These are phyloP conservation scores for Cronartium ribicola DNA, from an alignment of 1,284 basidiomycete genomes.

Conservation along the genomic window DNA sequence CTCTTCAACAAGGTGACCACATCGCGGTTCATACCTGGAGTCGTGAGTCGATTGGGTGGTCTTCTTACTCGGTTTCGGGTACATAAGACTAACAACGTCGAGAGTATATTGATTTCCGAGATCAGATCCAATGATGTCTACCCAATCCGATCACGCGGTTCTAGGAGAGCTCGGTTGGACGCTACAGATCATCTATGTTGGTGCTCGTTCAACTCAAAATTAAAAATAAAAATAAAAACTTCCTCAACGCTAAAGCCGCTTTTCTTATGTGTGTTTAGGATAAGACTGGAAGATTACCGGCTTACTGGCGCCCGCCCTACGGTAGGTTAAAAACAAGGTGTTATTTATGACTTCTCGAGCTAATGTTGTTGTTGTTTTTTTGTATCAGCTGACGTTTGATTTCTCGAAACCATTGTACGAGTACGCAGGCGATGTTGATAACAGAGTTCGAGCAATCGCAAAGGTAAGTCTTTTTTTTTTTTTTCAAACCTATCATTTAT, in stretches of 20 bases:
- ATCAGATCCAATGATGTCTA: conserved; percentile 52
- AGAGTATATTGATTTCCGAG: neutral
- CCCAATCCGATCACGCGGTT: conserved; percentile 64
- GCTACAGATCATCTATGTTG: conserved; percentile 67
- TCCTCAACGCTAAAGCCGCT: neutral
- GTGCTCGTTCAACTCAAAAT: neutral
- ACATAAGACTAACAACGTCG: conserved; percentile 58
- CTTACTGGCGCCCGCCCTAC: no score
- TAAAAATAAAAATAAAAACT: no score
- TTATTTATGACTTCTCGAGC: no score
- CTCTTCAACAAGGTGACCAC: conserved; percentile 42
- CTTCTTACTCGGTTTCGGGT: conserved; percentile 53
- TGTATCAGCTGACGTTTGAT: no score
- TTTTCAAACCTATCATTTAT: neutral
- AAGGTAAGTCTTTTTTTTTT: conserved; percentile 17
- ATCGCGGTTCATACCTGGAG: conserved; percentile 58
- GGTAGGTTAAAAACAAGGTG: no score
- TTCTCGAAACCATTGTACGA: no score
- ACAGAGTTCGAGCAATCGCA: conserved; percentile 42
- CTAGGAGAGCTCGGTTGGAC: conserved; percentile 77
- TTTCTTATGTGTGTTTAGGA: neutral
- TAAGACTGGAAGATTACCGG: no score
- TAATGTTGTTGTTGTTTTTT: no score
- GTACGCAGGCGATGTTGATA: conserved; percentile 35
- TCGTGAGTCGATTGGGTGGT: conserved; percentile 47